These are phyloP conservation scores for Perilla frutescens DNA, from an alignment of 257 asterid genomes.

Conservation along the genomic window DNA sequence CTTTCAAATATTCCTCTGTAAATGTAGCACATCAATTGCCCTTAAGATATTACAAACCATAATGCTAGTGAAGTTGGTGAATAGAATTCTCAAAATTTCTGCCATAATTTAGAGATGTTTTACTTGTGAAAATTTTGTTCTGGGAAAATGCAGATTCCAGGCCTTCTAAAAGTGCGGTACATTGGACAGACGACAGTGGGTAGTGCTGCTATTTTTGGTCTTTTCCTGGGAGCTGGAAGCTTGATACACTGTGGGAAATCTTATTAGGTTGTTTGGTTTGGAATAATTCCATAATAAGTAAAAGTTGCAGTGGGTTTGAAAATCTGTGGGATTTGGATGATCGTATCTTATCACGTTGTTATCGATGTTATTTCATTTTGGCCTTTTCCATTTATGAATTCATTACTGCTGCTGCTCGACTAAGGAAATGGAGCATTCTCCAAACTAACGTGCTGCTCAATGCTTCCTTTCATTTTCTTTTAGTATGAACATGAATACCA, in stretches of 20 bases:
- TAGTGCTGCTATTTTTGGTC: conserved; percentile 90
- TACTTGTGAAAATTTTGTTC: conserved; percentile 9
- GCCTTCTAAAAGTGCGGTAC: conserved; percentile 72
- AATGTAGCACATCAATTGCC: not conserved
- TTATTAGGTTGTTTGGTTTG: conserved; percentile 42
- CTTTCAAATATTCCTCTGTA: no score
- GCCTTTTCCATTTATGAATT: conserved; percentile 3
- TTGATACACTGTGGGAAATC: conserved; percentile 87
- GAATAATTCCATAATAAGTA: conserved; percentile 25
- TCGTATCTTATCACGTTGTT: conserved; percentile 12
- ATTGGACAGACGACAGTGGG: conserved; percentile 85
- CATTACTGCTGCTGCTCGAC: not conserved
- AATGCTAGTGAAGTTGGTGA: not conserved
- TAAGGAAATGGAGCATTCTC: conserved; percentile 23
- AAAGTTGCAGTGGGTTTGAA: conserved; percentile 26
- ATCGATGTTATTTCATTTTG: conserved; percentile 15
- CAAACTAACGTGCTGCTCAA: not conserved
- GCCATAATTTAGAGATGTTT: not conserved
- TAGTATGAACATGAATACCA: no score
- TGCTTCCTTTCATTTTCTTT: no score
- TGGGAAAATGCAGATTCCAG: conserved; percentile 71
- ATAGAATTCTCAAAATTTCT: not conserved
- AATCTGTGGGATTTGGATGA: not conserved
- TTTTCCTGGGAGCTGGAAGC: conserved; percentile 91
- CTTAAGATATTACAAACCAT: not conserved